Evolutionary conservation across 2,329 filamentous ascomycete genomes (phyloP).

Genomic region (Pezicula carpinea): DNA sequence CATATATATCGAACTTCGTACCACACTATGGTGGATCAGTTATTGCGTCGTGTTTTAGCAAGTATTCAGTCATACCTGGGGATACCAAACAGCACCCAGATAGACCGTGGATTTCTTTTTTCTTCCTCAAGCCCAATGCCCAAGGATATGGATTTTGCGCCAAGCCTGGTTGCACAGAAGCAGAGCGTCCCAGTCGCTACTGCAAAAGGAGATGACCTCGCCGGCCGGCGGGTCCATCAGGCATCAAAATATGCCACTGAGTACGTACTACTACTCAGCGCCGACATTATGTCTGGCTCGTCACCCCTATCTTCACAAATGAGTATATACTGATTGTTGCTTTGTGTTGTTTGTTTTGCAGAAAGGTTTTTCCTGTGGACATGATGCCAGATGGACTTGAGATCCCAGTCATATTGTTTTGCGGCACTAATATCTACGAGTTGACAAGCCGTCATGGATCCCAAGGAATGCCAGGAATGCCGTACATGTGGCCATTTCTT

Average conservation of each 20-base stretch:
- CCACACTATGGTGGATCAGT: no score
- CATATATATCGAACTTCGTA: no score
- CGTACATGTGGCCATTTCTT: conserved; percentile 1
- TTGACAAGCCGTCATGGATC: no score
- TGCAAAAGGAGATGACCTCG: conserved; percentile 7
- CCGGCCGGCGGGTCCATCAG: conserved; percentile 16
- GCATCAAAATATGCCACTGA: conserved; percentile 25
- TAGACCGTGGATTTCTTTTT: neutral
- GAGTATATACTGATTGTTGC: conserved; percentile 25
- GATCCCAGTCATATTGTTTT: conserved; percentile 1
- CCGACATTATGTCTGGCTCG: conserved; percentile 20
- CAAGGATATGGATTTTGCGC: conserved; percentile 1
- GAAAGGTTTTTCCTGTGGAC: conserved; percentile 10
- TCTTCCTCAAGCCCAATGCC: neutral
- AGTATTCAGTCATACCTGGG: neutral
- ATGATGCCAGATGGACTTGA: neutral
- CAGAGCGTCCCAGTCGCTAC: neutral
- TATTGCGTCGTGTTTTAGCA: no score
- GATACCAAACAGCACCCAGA: conserved; percentile 1
- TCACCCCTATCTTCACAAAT: conserved; percentile 16
- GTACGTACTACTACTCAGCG: conserved; percentile 28
- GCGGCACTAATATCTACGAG: no score
- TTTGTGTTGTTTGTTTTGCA: conserved; percentile 18
- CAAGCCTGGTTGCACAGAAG: conserved; percentile 1
- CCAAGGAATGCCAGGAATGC: neutral